Percentiles rank a stretch among this genome's conserved stretches.
Evolutionary conservation across 1,284 basidiomycete genomes (phyloP).

Genomic region (Bjerkandera adusta): DNA sequence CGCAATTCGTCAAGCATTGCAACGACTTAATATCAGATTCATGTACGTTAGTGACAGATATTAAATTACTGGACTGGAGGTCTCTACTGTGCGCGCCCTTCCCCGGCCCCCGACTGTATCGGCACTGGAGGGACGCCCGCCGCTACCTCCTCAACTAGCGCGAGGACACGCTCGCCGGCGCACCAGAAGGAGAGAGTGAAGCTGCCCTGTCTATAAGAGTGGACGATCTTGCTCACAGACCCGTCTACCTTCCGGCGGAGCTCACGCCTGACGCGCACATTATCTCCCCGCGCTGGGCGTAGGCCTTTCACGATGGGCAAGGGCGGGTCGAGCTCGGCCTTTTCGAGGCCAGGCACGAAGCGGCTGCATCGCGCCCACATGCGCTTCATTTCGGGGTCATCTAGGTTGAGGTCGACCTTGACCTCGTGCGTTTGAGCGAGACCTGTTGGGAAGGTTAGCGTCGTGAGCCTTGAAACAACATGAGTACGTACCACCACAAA

Average conservation of each 20-base stretch:
- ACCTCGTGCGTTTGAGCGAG: conserved; percentile 22
- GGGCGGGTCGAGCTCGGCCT: conserved; percentile 30
- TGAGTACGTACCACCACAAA: conserved; percentile 16
- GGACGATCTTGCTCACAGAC: conserved; percentile 29
- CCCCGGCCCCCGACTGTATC: conserved; percentile 5
- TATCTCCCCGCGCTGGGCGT: conserved; percentile 30
- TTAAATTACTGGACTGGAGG: too few species aligned
- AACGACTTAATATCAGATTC: too few species aligned
- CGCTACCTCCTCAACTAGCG: conserved; percentile 16
- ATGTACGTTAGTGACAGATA: too few species aligned
- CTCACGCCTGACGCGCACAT: conserved; percentile 37
- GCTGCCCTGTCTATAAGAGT: conserved; percentile 35
- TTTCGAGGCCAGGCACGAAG: conserved; percentile 32
- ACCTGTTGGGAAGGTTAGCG: conserved; percentile 6
- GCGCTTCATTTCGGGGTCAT: conserved; percentile 32
- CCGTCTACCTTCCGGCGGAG: conserved; percentile 18
- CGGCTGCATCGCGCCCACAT: conserved; percentile 34
- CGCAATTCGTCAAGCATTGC: too few species aligned
- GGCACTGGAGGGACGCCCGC: conserved; percentile 14
- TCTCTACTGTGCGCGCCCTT: too few species aligned
- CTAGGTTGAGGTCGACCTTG: conserved; percentile 31
- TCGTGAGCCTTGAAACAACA: neutral
- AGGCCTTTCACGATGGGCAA: conserved; percentile 34
- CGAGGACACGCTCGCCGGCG: conserved; percentile 19
- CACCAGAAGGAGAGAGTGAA: conserved; percentile 24